Percentiles rank a stretch among this genome's conserved stretches.
These are phyloP conservation scores for Lasiodiplodia sp. DNA, from an alignment of 2,329 filamentous ascomycete species.

Conservation along the genomic window DNA sequence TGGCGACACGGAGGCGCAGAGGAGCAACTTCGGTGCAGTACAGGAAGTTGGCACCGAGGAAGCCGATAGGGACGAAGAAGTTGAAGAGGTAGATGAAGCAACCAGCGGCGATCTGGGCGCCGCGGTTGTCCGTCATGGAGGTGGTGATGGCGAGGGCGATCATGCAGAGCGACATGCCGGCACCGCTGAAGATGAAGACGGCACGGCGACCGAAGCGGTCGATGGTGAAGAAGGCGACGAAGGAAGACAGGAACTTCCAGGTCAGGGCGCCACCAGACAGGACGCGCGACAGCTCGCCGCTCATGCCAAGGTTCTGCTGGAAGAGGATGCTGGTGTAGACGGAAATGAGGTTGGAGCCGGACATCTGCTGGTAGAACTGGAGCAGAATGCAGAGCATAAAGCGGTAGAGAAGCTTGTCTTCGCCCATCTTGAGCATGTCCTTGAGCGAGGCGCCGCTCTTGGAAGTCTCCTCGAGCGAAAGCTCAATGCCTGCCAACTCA, in stretches of 20 bases:
- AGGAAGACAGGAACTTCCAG: constrained; percentile 63
- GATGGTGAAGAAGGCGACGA: constrained; percentile 59
- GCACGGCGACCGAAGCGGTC: constrained; percentile 59
- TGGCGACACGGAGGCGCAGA: constrained; percentile 59
- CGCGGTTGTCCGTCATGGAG: constrained; percentile 56
- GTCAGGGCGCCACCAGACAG: constrained; percentile 60
- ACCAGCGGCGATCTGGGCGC: constrained; percentile 60
- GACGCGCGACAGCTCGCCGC: constrained; percentile 48
- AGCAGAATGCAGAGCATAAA: constrained; percentile 59
- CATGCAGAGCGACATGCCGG: constrained; percentile 64
- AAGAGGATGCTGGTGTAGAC: constrained; percentile 51
- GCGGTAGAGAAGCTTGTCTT: constrained; percentile 60
- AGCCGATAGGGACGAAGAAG: constrained; percentile 66
- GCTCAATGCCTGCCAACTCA: constrained; percentile 58
- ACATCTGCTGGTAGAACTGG: constrained; percentile 61
- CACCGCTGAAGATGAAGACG: constrained; percentile 61
- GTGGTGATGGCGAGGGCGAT: constrained; percentile 60
- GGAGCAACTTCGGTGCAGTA: constrained; percentile 67
- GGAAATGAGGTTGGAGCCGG: constrained; percentile 57
- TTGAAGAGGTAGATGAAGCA: constrained; percentile 68
- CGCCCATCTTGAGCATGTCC: constrained; percentile 58
- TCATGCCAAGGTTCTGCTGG: constrained; percentile 44
- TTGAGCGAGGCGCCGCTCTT: constrained; percentile 47
- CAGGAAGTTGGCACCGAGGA: constrained; percentile 66
- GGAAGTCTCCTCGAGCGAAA: constrained; percentile 55